phyloP scores from a whole-genome alignment of 2,329 filamentous ascomycete genomes.

The Aureobasidium sp. region DNA sequence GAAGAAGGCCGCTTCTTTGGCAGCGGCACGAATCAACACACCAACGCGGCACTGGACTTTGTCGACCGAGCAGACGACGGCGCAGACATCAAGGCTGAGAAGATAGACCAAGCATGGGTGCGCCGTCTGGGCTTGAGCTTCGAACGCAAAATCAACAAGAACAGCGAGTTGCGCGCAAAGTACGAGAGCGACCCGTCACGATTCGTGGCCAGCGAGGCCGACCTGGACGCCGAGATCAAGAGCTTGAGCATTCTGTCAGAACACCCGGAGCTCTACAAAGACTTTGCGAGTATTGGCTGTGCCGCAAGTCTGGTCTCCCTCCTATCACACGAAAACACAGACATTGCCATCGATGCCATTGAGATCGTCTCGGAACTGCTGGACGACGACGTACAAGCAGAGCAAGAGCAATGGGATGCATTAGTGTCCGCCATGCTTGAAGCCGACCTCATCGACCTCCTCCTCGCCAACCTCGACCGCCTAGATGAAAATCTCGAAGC shows the following conservation, averaged over 20 bases:
- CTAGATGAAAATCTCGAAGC: constrained; percentile 66
- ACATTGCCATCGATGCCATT: constrained; percentile 86
- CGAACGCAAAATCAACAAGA: constrained; percentile 85
- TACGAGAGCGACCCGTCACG: constrained; percentile 73
- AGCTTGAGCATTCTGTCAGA: constrained; percentile 79
- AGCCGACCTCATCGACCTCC: constrained; percentile 64
- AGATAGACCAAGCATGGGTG: constrained; percentile 78
- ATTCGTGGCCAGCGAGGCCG: constrained; percentile 79
- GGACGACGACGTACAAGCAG: constrained; percentile 82
- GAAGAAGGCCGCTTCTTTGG: constrained; percentile 96
- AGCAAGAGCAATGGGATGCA: constrained; percentile 71
- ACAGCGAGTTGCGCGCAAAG: constrained; percentile 80
- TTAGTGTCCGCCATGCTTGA: constrained; percentile 58
- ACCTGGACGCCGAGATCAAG: constrained; percentile 84
- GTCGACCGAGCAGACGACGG: constrained; percentile 63
- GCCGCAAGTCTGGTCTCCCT: constrained; percentile 69
- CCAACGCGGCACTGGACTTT: constrained; percentile 79
- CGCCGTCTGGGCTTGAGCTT: constrained; percentile 74
- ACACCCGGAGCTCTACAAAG: constrained; percentile 72
- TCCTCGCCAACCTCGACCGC: constrained; percentile 71
- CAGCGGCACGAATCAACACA: constrained; percentile 74
- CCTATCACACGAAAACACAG: constrained; percentile 90
- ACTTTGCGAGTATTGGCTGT: constrained; percentile 66
- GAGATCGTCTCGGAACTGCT: constrained; percentile 87
- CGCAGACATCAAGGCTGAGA: constrained; percentile 54